Base-by-base conservation (phyloP, 169 alveolate species). In the Cryptosporidium parvum region DNA sequence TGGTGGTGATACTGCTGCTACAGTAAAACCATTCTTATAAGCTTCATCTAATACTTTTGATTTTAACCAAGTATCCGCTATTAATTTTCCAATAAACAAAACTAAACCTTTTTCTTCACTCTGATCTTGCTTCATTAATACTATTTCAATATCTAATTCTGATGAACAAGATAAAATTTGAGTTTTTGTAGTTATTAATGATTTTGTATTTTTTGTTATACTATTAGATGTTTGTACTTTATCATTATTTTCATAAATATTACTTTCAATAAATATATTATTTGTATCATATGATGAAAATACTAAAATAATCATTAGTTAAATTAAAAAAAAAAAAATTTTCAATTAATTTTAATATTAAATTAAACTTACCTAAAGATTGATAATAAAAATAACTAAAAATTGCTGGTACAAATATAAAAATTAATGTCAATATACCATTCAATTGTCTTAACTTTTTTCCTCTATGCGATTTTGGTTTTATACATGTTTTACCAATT, bases 121-220 rank as follows among this genome's bases (percentile, higher is more conserved):
- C 26, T 39, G 44, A 29, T 21, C 37, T 62, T 80, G 89, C 44
- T 62, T 59, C 75, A 58, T 42, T 37, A 31, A 3, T n/a, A 80
- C 44, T 62, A 80, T 39, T 62, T 80, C 89, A 37, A 80, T n/a
- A 80, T 80, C 68, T 16, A 62, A 21, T 58, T 80, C 73, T 45
- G 89, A 80, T 9, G 89, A 62, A 29, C 89, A 80, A 37, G 89
- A 59, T 61, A 80, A 39, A 26, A 80, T 80, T 33, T 80, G 89
- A 18, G 72, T 37, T 21, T n/a, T 39, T 21, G 61, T 33, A 12
- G 21, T 29, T 62, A 58, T 14, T 23, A 35, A 31, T 12, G 72
- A 35, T n/a, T 29, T 62, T 14, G 18, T n/a, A 23, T 10, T 80
- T 37, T 61, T 44, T 26, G 62, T 33, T 44, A 16, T 31, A 18